Conservation (phyloP, 345 rosid species). For the Gossypium raimondii region DNA sequence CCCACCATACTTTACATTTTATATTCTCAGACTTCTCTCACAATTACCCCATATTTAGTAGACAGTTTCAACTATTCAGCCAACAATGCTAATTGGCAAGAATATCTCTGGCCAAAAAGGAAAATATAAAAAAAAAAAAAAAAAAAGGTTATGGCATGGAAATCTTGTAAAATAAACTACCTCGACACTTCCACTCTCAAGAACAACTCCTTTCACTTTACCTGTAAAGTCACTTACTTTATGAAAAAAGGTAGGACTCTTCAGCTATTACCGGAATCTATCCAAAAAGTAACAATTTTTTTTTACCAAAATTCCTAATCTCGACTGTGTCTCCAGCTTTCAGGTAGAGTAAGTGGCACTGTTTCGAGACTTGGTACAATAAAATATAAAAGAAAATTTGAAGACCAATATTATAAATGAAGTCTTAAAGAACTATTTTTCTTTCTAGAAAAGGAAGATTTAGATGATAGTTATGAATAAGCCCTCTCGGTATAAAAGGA, state of each 20-base stretch:
- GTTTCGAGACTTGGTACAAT: neutral
- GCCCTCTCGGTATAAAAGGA: too few relatives aligned
- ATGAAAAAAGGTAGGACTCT: neutral
- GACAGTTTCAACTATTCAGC: neutral
- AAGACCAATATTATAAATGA: too few relatives aligned
- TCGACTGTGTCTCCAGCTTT: constrained; percentile 80
- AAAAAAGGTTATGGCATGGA: neutral
- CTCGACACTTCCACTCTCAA: constrained; percentile 95
- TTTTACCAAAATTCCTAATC: constrained; percentile 79
- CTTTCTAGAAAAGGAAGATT: too few relatives aligned
- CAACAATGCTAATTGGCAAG: neutral
- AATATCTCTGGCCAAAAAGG: too few relatives aligned
- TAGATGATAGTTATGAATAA: too few relatives aligned
- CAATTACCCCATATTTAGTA: neutral
- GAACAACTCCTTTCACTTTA: constrained; percentile 48
- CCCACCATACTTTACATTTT: neutral
- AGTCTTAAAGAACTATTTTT: too few relatives aligned
- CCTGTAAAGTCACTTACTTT: too few relatives aligned
- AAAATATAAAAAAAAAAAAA: too few relatives aligned
- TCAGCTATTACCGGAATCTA: constrained; percentile 62
- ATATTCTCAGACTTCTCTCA: neutral
- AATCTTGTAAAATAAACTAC: constrained; percentile 32
- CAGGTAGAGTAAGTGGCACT: too few relatives aligned
- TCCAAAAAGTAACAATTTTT: constrained; percentile 84
- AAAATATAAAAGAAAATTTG: too few relatives aligned